Base-by-base conservation (phyloP, 1,284 basidiomycete species). In the Agaricales sp. region DNA sequence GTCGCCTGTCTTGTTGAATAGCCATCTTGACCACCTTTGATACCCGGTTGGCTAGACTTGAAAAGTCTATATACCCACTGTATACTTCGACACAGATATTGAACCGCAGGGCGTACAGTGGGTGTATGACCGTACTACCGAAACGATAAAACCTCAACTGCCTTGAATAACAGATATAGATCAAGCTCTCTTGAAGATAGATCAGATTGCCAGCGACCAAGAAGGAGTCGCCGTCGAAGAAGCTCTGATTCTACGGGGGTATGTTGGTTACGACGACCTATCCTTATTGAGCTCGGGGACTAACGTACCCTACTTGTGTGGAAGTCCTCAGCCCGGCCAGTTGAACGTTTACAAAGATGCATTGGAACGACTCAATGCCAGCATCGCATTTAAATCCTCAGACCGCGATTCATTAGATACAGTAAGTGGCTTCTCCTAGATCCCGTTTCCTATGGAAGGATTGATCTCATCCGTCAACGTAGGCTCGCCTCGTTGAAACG, bases 21-120 rank as follows among this genome's bases (percentile, higher is more conserved):
- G 86, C 82, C 39, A 81, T 89, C 55, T 70, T 90, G 47, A 79
- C 82, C 54, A 87, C 80, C 57, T 87, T 89, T 56, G 87, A 89
- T 60, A 78, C 78, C 1, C 75, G 87, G 20, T 66, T 90, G 8
- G 78, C 82, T 35, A 87, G 82, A 60, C 71, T 90, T 22, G 87
- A 89, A 58, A 90, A 88, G 57, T 83, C 85, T 2, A 87, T 90
- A 50, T 62, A 84, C 14, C 87, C 87, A 0, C 62, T 90, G 13
- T 87, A 90, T 57, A 76, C 71, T 2, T 81, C 83, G 1, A 82
- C 86, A 0, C 83, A 88, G 59, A 67, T 81, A n/a, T 63, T 90
- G 50, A 87, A 84, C 49, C 69, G 75, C 55, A 66, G 87, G 45
- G 75, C 77, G 8, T 76, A 74, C 45, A 89, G 86, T 85, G 54